phyloP scores from a whole-genome alignment of 1,139 yeast genomes.

The Groenewaldozyma auringiensis region DNA sequence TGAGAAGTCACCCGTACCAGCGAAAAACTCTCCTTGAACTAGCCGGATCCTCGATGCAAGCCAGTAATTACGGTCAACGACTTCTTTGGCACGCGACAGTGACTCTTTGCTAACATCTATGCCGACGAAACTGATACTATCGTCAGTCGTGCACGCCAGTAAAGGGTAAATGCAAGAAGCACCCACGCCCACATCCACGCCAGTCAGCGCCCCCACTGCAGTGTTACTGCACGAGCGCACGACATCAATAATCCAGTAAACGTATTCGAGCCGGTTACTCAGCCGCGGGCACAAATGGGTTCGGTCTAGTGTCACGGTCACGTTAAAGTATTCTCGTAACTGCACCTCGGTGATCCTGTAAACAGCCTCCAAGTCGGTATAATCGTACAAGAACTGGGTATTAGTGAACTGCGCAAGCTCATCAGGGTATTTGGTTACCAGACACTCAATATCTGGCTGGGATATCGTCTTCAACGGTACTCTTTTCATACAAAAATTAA shows the following conservation, averaged over 20 bases:
- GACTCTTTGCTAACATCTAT: conserved; percentile 35
- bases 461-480: conserved; percentile 7
- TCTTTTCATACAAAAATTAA: neutral
- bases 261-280: conserved; percentile 23
- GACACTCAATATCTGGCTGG: conserved; percentile 10
- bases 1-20: conserved; percentile 21
- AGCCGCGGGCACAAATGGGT: conserved; percentile 23
- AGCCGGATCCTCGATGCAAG: conserved; percentile 5
- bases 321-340: conserved; percentile 17
- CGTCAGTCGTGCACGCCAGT: conserved; percentile 23
- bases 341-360: conserved; percentile 16
- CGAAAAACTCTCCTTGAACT: conserved; percentile 8
- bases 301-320: conserved; percentile 16
- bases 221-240: neutral
- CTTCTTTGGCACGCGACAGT: conserved; percentile 21
- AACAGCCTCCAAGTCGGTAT: conserved; percentile 13
- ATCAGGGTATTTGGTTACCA: conserved; percentile 5
- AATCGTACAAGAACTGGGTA: conserved; percentile 4
- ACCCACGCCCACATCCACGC: conserved; percentile 35
- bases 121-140: conserved; percentile 27
- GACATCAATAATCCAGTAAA: conserved; percentile 17
- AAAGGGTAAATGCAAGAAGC: conserved; percentile 38
- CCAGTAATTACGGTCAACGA: conserved; percentile 5
- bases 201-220: conserved; percentile 3
- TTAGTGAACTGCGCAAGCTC: neutral